A percentile compares a stretch with the other conserved stretches of the same genome.
Conservation (phyloP, 139 green algal genomes). For the Micromonas pusilla region DNA sequence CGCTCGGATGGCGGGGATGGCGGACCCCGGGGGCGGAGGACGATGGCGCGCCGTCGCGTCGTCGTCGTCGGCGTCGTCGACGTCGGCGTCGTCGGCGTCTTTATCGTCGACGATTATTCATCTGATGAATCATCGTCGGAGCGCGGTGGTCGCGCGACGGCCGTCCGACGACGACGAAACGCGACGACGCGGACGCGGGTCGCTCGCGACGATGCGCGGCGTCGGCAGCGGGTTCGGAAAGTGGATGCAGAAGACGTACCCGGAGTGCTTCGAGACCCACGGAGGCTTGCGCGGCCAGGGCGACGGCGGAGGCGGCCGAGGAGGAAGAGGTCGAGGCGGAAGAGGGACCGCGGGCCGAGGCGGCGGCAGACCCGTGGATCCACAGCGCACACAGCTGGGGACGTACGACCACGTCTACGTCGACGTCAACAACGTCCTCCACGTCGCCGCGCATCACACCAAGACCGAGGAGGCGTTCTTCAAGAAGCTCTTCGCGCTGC, state of each 20-base stretch:
- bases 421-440: slow-evolving; percentile 18
- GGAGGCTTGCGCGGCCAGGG: not conserved
- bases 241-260: slow-evolving; percentile 3
- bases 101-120: too few species aligned
- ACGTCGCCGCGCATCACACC: slow-evolving; percentile 20
- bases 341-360: not conserved
- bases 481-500: slow-evolving; percentile 15
- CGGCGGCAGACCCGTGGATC: not conserved
- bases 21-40: too few species aligned
- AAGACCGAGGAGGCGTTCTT: slow-evolving; percentile 12
- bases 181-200: too few species aligned
- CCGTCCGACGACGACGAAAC: too few species aligned
- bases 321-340: not conserved
- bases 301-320: not conserved
- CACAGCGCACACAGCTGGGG: not conserved
- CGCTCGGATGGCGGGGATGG: too few species aligned
- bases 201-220: too few species aligned
- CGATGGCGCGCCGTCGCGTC: too few species aligned
- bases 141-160: too few species aligned
- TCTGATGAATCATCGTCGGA: too few species aligned
- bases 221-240: not conserved
- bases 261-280: not conserved
- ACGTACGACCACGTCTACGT: slow-evolving; percentile 23
- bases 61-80: too few species aligned
- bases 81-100: too few species aligned